Conservation (phyloP, 371 early-diverging fungal genomes). For the Mortierella sp. region DNA sequence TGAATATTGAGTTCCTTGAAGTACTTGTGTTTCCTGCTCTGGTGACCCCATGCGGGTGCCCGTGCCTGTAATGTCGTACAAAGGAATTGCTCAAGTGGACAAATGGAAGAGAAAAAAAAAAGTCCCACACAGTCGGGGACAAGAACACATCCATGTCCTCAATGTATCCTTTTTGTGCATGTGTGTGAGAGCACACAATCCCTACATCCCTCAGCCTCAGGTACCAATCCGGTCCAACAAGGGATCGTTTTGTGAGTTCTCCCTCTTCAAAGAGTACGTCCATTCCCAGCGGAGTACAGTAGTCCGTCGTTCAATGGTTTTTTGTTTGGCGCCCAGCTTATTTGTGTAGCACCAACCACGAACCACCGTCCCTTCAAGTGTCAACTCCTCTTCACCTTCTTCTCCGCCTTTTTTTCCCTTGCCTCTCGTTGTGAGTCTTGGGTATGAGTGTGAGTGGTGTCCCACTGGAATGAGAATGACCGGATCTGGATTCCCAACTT, state of each 20-base stretch:
- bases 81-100: background rate
- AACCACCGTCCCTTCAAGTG: background rate
- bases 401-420: background rate
- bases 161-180: no score
- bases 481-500: no score
- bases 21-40: no score
- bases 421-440: no score
- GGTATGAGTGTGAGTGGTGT: no score
- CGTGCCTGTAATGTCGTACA: background rate
- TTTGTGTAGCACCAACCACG: background rate
- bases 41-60: background rate
- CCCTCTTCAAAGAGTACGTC: background rate
- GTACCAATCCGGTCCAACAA: no score
- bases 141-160: background rate
- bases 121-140: background rate
- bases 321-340: background rate
- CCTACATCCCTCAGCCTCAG: no score
- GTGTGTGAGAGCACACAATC: no score
- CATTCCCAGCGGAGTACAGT: background rate
- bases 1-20: no score
- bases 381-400: background rate
- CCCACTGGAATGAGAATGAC: no score
- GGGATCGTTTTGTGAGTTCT: no score
- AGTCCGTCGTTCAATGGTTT: background rate
- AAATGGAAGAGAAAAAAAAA: background rate